Evolutionary conservation across 2,329 filamentous ascomycete genomes (phyloP), one percentile per base, ranked within the genome.

Genomic region (Calcarisporium arbuscula): DNA sequence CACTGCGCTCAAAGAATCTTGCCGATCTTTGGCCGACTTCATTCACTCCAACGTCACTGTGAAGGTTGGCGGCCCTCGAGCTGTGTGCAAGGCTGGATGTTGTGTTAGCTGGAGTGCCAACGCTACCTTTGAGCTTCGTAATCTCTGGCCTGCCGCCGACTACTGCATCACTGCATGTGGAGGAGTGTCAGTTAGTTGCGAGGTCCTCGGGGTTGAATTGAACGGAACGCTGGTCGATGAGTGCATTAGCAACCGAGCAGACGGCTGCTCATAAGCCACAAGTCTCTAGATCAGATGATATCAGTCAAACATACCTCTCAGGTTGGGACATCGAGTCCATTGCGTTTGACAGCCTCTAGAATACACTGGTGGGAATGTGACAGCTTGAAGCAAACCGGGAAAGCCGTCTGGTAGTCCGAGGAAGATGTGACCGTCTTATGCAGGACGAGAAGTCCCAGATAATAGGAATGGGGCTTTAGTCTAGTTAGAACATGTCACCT

Each of bases 71-170:
- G 37, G 29, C 8, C 37, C 36, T 3, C 32, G 37, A 14, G 23
- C 22, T n/a, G 32, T 36, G 15, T 39, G 37, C 33, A 6, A 8
- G 8, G 4, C 11, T n/a, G 37, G 37, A 8, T 39, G 37, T 25
- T 39, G 37, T 29, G 29, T 39, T 17, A 35, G 32, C 29, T 39
- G 33, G 37, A 39, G 33, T 25, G 29, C 25, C 14, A 33, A 39
- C 18, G 37, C 37, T 9, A 36, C 25, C 4, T 39, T 39, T 11
- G 12, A 25, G 27, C 9, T 33, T 7, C 12, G 20, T 15, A 32
- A 39, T 12, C 16, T 39, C 18, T 36, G 28, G 10, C 17, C 21
- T 4, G 29, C 32, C 8, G 33, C 37, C n/a, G 21, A 36, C 19
- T 18, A 32, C 16, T 39, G 37, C 19, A 12, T 29, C 4, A 29